Conservation (phyloP, 345 rosid species). For the Bruguiera parviflora region DNA sequence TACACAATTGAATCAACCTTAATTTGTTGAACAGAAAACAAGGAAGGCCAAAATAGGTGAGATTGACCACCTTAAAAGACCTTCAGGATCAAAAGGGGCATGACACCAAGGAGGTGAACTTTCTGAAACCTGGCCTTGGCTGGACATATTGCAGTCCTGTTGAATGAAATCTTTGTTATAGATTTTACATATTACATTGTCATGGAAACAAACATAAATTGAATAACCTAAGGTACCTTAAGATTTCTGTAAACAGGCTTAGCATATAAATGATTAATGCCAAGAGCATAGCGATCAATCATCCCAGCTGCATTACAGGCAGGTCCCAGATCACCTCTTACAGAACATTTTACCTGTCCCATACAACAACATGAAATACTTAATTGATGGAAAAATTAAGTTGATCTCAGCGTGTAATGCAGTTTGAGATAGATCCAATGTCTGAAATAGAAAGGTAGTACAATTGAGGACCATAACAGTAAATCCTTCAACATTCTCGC, state of each 20-base stretch:
- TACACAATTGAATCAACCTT: background rate
- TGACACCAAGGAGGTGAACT: conserved; percentile 47
- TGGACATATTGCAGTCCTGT: conserved; percentile 43
- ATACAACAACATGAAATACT: background rate
- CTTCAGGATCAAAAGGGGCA: conserved; percentile 52
- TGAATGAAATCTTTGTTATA: conserved; percentile 1
- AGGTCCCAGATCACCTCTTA: conserved; percentile 45
- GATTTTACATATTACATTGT: background rate
- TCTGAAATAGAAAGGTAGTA: too few species aligned
- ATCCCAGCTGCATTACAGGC: conserved; percentile 49
- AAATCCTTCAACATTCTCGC: too few species aligned
- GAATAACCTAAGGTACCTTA: conserved; percentile 24
- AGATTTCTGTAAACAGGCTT: conserved; percentile 47
- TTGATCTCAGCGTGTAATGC: too few species aligned
- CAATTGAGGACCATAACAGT: too few species aligned
- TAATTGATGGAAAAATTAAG: too few species aligned
- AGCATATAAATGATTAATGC: conserved; percentile 34
- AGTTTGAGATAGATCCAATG: too few species aligned
- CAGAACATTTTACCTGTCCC: conserved; percentile 41
- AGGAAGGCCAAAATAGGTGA: background rate
- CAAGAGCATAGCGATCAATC: conserved; percentile 44
- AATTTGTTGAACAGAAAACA: background rate
- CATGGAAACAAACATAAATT: background rate
- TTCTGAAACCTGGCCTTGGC: conserved; percentile 28
- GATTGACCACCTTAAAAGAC: conserved; percentile 36